phyloP scores from a whole-genome alignment of 345 rosid species.

The Streptanthus diversifolius region DNA sequence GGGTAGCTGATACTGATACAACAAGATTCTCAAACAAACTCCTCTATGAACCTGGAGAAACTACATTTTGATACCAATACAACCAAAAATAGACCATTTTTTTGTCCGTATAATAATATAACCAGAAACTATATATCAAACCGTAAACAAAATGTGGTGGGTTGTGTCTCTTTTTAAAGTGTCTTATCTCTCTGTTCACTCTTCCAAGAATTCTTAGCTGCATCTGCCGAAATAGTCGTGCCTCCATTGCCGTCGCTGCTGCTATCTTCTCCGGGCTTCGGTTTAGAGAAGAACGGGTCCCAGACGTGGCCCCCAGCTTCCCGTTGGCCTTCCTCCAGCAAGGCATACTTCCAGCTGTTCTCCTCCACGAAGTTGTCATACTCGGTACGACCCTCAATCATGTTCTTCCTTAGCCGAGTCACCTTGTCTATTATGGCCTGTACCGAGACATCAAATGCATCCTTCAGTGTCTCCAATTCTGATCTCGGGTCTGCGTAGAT shows the following conservation, averaged over 20 bases:
- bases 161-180: constrained; percentile 13
- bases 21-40: constrained; percentile 15
- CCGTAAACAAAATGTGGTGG: constrained; percentile 15
- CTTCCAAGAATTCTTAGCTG: constrained; percentile 82
- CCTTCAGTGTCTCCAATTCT: constrained; percentile 54
- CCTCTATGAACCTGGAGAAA: constrained; percentile 24
- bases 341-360: constrained; percentile 86
- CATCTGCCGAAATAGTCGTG: constrained; percentile 58
- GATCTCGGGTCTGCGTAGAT: constrained; percentile 80
- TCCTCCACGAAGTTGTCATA: constrained; percentile 80
- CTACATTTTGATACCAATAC: constrained; percentile 22
- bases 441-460: constrained; percentile 81
- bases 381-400: constrained; percentile 63
- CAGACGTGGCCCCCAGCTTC: constrained; percentile 78
- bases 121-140: constrained; percentile 29
- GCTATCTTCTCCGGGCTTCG: constrained; percentile 46
- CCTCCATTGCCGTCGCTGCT: constrained; percentile 39
- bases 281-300: constrained; percentile 95
- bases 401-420: constrained; percentile 75
- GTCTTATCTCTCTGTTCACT: constrained; percentile 69
- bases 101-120: constrained; percentile 20
- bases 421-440: constrained; percentile 76
- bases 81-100: constrained; percentile 12
- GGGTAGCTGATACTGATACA: constrained; percentile 19
- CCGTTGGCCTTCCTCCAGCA: constrained; percentile 76